A percentile compares a stretch with the other conserved stretches of the same genome.
Conservation (phyloP, 352 stramenopile species). For the Globisporangium rhizosaccharum region DNA sequence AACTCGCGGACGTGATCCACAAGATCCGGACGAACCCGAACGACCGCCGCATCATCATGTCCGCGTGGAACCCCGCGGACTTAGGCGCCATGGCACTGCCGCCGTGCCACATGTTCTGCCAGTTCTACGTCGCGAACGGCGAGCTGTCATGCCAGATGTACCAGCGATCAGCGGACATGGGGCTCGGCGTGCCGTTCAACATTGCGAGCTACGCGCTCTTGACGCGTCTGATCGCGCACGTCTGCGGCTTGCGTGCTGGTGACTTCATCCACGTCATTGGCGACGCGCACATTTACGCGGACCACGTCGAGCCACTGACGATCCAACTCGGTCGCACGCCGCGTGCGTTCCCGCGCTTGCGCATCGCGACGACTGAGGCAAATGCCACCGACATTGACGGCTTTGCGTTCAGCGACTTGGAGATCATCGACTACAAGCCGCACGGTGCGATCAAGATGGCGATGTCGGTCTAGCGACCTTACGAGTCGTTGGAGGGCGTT, state of each 20-base stretch:
- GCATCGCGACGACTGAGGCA: conserved; percentile 30
- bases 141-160: conserved; percentile 96
- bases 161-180: conserved; percentile 99
- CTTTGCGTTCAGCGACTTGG: conserved; percentile 96
- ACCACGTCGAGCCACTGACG: conserved; percentile 97
- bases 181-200: conserved; percentile 99
- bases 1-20: conserved; percentile 96
- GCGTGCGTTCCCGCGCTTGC: conserved; percentile 93
- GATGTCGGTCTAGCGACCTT: conserved; percentile 89
- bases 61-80: conserved; percentile 98
- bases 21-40: conserved; percentile 97
- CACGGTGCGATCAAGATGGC: conserved; percentile 98
- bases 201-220: conserved; percentile 99
- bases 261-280: conserved; percentile 99
- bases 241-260: conserved; percentile 89
- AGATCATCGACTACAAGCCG: conserved; percentile 94
- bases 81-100: conserved; percentile 97
- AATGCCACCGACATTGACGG: conserved; percentile 91
- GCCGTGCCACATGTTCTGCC: conserved; percentile 99
- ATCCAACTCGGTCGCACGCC: conserved; percentile 93
- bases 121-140: conserved; percentile 86
- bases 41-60: conserved; percentile 97
- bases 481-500: neutral
- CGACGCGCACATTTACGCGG: conserved; percentile 98
- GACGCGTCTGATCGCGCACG: conserved; percentile 95